Conservation (phyloP, 2,329 filamentous ascomycete genomes). For the Tolypocladium sp. region DNA sequence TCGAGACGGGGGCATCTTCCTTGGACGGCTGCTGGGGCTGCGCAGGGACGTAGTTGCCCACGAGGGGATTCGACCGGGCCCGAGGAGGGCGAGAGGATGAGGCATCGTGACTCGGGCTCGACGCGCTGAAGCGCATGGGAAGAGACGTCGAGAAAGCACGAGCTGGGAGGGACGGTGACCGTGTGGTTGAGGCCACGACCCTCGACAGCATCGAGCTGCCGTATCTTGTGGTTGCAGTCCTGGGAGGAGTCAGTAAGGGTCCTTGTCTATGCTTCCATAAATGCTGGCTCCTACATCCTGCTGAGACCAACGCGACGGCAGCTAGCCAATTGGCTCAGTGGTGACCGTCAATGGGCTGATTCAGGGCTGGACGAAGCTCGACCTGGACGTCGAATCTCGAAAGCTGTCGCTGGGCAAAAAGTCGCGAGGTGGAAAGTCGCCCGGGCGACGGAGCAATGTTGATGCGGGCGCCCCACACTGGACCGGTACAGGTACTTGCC, state of each 20-base stretch:
- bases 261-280: too few species aligned
- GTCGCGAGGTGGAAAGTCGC: not conserved
- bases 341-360: not conserved
- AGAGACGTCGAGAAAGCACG: slow-evolving; percentile 24
- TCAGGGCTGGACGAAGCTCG: not conserved
- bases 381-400: not conserved
- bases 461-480: not conserved
- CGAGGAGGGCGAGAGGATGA: slow-evolving; percentile 3
- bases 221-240: slow-evolving; percentile 16
- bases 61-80: slow-evolving; percentile 18
- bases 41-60: slow-evolving; percentile 14
- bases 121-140: slow-evolving; percentile 12
- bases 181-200: slow-evolving; percentile 12
- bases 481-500: not conserved
- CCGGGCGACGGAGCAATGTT: not conserved
- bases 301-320: not conserved
- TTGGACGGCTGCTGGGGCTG: slow-evolving; percentile 6
- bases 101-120: slow-evolving; percentile 1
- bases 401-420: not conserved
- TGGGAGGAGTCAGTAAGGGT: slow-evolving; percentile 6
- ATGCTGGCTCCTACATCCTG: not conserved
- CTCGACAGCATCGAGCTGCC: slow-evolving; percentile 22
- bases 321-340: not conserved
- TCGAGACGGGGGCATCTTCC: slow-evolving; percentile 3
- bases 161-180: slow-evolving; percentile 4